Conservation (phyloP, 495 filamentous ascomycete genomes). For the Tuber magnatum region DNA sequence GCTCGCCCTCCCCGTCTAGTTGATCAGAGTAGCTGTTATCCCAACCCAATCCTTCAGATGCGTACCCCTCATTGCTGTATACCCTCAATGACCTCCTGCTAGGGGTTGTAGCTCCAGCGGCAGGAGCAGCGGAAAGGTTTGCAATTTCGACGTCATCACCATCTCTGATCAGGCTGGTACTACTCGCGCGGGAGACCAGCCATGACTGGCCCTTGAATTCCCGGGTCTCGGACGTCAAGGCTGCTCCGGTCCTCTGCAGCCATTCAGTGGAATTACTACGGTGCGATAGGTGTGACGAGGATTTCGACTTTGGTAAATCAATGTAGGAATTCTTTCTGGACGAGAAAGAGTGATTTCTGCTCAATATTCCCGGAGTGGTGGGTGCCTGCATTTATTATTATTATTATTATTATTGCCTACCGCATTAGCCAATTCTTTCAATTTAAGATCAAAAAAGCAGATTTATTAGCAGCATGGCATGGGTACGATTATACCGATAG, state of each 20-base stretch:
- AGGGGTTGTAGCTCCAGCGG: conserved; percentile 13
- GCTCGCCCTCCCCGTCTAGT: conserved; percentile 31
- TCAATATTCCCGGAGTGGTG: conserved; percentile 53
- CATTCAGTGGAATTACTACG: conserved; percentile 56
- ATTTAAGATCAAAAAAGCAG: conserved; percentile 2
- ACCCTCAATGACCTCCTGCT: conserved; percentile 15
- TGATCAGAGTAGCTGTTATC: conserved; percentile 41
- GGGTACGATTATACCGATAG: conserved; percentile 19
- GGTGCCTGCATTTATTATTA: conserved; percentile 43
- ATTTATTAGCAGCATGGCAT: neutral
- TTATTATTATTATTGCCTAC: neutral
- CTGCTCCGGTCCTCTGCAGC: conserved; percentile 65
- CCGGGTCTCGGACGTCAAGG: conserved; percentile 61
- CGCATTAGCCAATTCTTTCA: neutral
- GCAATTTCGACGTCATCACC: conserved; percentile 42
- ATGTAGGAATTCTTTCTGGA: conserved; percentile 38
- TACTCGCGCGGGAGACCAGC: conserved; percentile 64
- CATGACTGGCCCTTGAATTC: conserved; percentile 75
- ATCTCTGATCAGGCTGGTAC: conserved; percentile 57
- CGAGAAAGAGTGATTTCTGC: conserved; percentile 43
- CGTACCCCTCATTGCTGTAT: conserved; percentile 19
- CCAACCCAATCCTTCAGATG: conserved; percentile 41
- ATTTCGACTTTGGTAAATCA: conserved; percentile 38
- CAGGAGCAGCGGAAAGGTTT: conserved; percentile 18
- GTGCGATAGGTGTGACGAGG: conserved; percentile 22